A percentile compares a stretch with the other conserved stretches of the same genome.
These are phyloP conservation scores for Colletotrichum lentis DNA, from an alignment of 2,329 filamentous ascomycete species.

Conservation along the genomic window DNA sequence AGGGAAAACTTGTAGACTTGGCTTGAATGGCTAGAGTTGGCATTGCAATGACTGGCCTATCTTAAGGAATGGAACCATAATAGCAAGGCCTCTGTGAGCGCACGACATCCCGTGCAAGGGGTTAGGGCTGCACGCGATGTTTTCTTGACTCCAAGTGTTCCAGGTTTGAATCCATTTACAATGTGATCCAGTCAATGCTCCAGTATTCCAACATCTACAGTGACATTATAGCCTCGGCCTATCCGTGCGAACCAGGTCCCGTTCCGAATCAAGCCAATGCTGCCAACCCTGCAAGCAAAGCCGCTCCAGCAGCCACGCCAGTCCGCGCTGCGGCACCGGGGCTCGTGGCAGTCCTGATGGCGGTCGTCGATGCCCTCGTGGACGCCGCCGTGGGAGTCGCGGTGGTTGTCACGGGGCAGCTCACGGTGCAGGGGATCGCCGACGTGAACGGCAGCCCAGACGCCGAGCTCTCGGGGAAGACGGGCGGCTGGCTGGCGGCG, in stretches of 20 bases:
- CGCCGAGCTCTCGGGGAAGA: slow-evolving; percentile 41
- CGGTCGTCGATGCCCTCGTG: slow-evolving; percentile 41
- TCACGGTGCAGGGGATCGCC: slow-evolving; percentile 53
- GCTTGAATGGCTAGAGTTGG: too few species aligned
- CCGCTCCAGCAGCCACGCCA: slow-evolving; percentile 19
- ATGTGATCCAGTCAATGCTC: neutral
- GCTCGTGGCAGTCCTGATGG: slow-evolving; percentile 42
- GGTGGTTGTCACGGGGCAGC: slow-evolving; percentile 50
- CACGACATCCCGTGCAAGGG: too few species aligned
- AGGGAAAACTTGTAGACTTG: too few species aligned
- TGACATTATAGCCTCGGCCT: neutral
- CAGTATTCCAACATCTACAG: too few species aligned
- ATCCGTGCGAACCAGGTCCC: neutral
- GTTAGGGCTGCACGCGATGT: too few species aligned
- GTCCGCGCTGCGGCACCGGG: slow-evolving; percentile 25
- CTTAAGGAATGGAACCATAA: too few species aligned
- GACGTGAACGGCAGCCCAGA: slow-evolving; percentile 51
- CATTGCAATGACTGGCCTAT: too few species aligned
- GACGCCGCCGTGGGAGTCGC: slow-evolving; percentile 34
- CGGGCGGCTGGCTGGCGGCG: slow-evolving; percentile 48
- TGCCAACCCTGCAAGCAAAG: slow-evolving; percentile 25
- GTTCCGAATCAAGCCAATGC: slow-evolving; percentile 4
- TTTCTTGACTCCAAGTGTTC: too few species aligned
- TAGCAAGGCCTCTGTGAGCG: too few species aligned
- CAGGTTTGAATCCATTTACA: neutral